phyloP scores from a whole-genome alignment of 2,329 filamentous ascomycete genomes.

The Calonectria multiphialidica region DNA sequence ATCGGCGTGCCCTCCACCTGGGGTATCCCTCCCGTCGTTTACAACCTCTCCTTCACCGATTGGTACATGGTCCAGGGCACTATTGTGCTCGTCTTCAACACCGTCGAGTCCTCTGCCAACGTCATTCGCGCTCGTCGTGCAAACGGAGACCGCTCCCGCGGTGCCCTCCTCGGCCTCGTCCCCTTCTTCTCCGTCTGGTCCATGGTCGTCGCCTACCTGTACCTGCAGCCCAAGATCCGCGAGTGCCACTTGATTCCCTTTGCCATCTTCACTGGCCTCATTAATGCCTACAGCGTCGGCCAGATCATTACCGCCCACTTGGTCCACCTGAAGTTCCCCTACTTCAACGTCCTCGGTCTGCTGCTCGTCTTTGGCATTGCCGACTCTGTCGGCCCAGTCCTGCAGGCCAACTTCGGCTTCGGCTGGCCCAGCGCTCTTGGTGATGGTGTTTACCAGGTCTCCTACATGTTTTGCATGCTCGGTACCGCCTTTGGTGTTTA shows the following conservation, averaged over 20 bases:
- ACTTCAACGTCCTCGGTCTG: slow-evolving; percentile 85
- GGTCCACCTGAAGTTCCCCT: slow-evolving; percentile 88
- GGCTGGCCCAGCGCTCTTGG: slow-evolving; percentile 85
- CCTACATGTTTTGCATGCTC: slow-evolving; percentile 89
- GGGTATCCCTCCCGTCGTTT: slow-evolving; percentile 77
- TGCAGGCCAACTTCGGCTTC: slow-evolving; percentile 70
- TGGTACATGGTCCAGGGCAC: slow-evolving; percentile 93
- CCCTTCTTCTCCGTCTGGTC: slow-evolving; percentile 86
- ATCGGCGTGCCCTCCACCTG: slow-evolving; percentile 74
- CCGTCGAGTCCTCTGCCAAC: slow-evolving; percentile 81
- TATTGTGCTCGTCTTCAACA: slow-evolving; percentile 87
- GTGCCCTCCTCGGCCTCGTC: slow-evolving; percentile 83
- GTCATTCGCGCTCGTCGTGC: slow-evolving; percentile 85
- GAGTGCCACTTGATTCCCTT: slow-evolving; percentile 90
- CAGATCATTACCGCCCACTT: slow-evolving; percentile 97
- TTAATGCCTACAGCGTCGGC: slow-evolving; percentile 95
- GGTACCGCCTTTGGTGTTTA: slow-evolving; percentile 92
- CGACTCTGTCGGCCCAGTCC: slow-evolving; percentile 81
- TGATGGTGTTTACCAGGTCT: slow-evolving; percentile 85
- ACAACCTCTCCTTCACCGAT: slow-evolving; percentile 87
- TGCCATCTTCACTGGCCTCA: slow-evolving; percentile 85
- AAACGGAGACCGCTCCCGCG: slow-evolving; percentile 77
- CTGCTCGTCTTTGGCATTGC: slow-evolving; percentile 83
- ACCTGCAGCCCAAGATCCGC: slow-evolving; percentile 86
- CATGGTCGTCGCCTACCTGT: slow-evolving; percentile 82